Base-by-base conservation (phyloP, 2,329 filamentous ascomycete genomes). In the Ascocoryne sarcoides region DNA sequence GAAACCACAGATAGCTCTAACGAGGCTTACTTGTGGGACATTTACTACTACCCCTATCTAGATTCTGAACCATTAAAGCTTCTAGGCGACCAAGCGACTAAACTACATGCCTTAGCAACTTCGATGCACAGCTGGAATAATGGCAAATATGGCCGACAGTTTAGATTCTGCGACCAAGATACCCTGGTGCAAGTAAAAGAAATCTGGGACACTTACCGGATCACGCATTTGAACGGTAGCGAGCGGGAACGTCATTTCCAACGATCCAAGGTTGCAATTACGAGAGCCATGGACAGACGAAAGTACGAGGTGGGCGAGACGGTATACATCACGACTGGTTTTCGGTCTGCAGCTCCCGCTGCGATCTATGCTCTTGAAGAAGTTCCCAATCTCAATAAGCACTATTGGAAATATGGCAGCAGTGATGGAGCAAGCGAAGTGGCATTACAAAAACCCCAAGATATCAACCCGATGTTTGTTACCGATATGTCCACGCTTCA, bases 391-490 rank as follows among this genome's bases (percentile, higher is more conserved):
- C 29, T 40, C 12, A 9, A 37, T 16, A 14, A 36, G 10, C 28
- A 44, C 16, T 44, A 19, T 28, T 40, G 42, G 42, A 30, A 40
- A 2, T 15, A 37, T 14, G 42, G 42, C 8, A 37, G 14, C 3
- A 44, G 33, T 12, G 37, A 40, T 16, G 15, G 12, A 2, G 28
- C 32, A 9, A 10, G 15, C 4, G 15, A 18, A 16, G 16, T 4
- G 5, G 14, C 17, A 4, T 3, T 36, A 3, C n/a, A 32, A n/a
- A 37, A 32, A 14, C 36, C 36, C 2, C 21, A 29, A 8, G 15
- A 15, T 20, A 18, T 30, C 1, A 50, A 46, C 32, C 45, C 43
- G 2, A 44, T 44, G 28, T 42, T 50, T 35, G 32, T 33, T 10
- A 34, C 38, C 10, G 19, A 40, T 3, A 18, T 15, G 10, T 41